phyloP scores from a whole-genome alignment of 805 yeast genomes.

The Kodamaea sagamina region DNA sequence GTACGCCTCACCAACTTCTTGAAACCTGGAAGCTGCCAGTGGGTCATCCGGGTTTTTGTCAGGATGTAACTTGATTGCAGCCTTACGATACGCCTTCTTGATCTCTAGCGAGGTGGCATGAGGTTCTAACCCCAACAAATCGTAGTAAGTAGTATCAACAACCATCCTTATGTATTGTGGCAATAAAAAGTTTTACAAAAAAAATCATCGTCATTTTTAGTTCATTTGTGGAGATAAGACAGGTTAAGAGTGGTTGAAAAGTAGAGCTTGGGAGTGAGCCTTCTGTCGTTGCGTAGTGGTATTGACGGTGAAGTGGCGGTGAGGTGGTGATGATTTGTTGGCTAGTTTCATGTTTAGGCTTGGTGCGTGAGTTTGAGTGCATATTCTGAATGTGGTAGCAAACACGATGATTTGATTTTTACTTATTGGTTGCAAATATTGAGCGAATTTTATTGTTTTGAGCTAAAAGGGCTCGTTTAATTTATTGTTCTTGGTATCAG shows the following conservation, averaged over 20 bases:
- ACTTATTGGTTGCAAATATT: no score
- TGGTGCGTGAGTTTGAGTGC: no score
- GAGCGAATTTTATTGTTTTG: no score
- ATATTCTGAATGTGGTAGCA: no score
- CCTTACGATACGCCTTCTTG: conserved; percentile 47
- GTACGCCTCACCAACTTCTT: conserved; percentile 66
- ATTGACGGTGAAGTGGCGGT: no score
- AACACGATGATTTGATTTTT: no score
- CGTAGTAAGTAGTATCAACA: conserved; percentile 48
- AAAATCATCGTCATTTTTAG: background rate
- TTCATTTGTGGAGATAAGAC: conserved; percentile 1
- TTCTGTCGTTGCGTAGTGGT: no score
- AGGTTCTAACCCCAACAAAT: conserved; percentile 34
- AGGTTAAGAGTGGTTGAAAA: background rate
- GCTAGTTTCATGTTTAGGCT: no score
- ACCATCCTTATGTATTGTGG: conserved; percentile 31
- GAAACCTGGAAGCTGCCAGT: conserved; percentile 44
- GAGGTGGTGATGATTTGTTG: no score
- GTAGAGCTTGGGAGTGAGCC: background rate
- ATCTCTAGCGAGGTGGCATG: conserved; percentile 45
- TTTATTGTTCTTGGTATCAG: no score
- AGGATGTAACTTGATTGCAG: conserved; percentile 46
- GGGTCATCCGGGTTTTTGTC: conserved; percentile 51
- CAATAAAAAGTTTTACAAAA: background rate
- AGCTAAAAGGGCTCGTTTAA: no score